Evolutionary conservation across 139 green algal genomes (phyloP).

Genomic region (Chlamydomonas sphaeroides): DNA sequence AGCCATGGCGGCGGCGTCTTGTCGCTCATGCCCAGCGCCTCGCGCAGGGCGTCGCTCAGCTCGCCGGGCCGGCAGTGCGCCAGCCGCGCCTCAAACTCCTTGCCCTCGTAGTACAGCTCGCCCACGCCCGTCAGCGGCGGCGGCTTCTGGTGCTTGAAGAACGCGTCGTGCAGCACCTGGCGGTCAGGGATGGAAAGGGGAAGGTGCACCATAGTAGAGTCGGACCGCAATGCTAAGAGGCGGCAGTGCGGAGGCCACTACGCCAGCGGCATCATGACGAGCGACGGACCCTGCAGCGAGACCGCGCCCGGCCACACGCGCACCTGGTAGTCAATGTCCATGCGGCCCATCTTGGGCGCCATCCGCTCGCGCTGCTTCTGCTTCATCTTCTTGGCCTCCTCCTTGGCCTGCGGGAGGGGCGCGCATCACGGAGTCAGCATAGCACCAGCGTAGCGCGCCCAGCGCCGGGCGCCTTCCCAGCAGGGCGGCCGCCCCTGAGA

Average conservation of each 20-base stretch:
- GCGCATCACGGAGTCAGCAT: no score
- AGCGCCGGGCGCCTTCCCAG: no score
- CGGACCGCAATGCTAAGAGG: no score
- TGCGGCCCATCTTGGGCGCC: constrained; percentile 93
- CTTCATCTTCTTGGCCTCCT: constrained; percentile 90
- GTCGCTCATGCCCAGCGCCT: constrained; percentile 85
- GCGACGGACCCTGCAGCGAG: no score
- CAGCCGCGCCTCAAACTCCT: constrained; percentile 68
- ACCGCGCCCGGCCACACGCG: no score
- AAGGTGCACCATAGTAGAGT: no score
- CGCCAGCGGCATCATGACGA: no score
- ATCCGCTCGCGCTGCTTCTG: constrained; percentile 84
- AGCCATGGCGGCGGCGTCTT: constrained; percentile 92
- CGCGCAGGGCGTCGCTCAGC: constrained; percentile 75
- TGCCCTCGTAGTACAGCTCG: constrained; percentile 99
- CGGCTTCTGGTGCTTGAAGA: constrained; percentile 98
- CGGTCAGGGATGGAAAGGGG: no score
- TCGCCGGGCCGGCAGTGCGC: constrained; percentile 69
- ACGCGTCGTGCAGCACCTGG: constrained; percentile 95
- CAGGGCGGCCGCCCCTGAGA: no score
- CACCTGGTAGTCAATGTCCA: constrained; percentile 98
- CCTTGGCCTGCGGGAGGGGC: constrained; percentile 68
- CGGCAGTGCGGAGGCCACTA: no score
- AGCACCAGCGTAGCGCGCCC: no score
- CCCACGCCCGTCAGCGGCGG: constrained; percentile 87